Conservation (phyloP, 768 basidiomycete genomes). For the Agaricus blazei region DNA sequence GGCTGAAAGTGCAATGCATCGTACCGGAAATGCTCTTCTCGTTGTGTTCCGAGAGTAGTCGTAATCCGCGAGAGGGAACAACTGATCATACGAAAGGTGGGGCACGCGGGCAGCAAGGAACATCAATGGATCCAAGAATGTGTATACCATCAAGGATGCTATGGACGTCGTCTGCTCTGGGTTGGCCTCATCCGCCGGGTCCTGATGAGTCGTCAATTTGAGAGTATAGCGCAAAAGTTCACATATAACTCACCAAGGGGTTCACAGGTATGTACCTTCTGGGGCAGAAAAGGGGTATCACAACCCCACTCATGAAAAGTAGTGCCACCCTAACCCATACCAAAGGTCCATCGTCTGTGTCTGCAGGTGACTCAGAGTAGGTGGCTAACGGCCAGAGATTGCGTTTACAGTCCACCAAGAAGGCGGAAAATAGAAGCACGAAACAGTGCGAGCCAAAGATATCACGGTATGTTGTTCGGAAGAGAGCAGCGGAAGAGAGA, state of each 20-base stretch:
- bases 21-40: constrained; percentile 21
- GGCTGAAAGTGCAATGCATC: not conserved
- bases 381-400: constrained; percentile 54
- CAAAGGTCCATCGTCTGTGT: constrained; percentile 25
- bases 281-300: constrained; percentile 50
- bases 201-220: constrained; percentile 16
- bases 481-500: not conserved
- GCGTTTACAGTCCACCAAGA: constrained; percentile 44
- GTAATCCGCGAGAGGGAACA: constrained; percentile 63
- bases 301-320: constrained; percentile 34
- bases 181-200: constrained; percentile 28
- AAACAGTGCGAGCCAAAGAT: constrained; percentile 5
- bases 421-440: constrained; percentile 29
- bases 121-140: constrained; percentile 52
- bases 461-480: not conserved
- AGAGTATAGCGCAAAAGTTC: not conserved
- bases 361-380: constrained; percentile 35
- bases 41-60: constrained; percentile 33
- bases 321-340: constrained; percentile 21
- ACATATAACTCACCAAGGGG: constrained; percentile 23
- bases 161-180: constrained; percentile 51
- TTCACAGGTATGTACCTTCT: constrained; percentile 49
- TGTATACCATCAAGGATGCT: constrained; percentile 38
- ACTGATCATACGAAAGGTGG: constrained; percentile 45
- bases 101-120: constrained; percentile 37